Evolutionary conservation across 352 stramenopile species (phyloP).

Genomic region (Phytophthora capsici): DNA sequence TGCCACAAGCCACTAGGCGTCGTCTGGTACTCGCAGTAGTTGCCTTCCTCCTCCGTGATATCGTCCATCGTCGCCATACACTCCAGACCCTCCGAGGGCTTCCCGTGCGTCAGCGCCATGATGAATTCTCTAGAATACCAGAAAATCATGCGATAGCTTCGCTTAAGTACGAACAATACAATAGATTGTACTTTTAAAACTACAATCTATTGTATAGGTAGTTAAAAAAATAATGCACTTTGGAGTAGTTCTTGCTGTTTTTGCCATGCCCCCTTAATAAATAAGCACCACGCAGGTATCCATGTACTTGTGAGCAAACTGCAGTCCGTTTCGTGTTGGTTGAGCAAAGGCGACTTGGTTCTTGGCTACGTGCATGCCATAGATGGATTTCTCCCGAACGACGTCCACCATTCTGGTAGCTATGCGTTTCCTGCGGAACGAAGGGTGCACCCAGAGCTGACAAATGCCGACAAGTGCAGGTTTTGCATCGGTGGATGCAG

Average conservation of each 20-base stretch:
- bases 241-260: not conserved
- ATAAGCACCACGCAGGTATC: constrained; percentile 55
- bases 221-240: too few species aligned
- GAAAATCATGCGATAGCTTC: too few species aligned
- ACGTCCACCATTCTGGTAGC: constrained; percentile 68
- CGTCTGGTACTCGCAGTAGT: constrained; percentile 94
- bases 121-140: not conserved
- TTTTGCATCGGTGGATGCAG: constrained; percentile 20
- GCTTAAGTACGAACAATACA: too few species aligned
- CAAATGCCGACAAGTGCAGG: constrained; percentile 65
- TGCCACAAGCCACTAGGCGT: constrained; percentile 90
- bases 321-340: constrained; percentile 66
- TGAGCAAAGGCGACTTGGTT: constrained; percentile 71
- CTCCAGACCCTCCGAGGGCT: constrained; percentile 86
- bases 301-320: constrained; percentile 68
- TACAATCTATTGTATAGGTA: too few species aligned
- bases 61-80: constrained; percentile 96
- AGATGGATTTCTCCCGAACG: constrained; percentile 73
- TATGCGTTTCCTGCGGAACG: constrained; percentile 54
- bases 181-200: too few species aligned
- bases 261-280: constrained; percentile 37
- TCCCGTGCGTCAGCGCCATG: constrained; percentile 60
- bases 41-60: constrained; percentile 91
- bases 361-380: constrained; percentile 65
- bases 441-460: constrained; percentile 76